Conservation (phyloP, 345 rosid species). For the Kernera saxatilis region DNA sequence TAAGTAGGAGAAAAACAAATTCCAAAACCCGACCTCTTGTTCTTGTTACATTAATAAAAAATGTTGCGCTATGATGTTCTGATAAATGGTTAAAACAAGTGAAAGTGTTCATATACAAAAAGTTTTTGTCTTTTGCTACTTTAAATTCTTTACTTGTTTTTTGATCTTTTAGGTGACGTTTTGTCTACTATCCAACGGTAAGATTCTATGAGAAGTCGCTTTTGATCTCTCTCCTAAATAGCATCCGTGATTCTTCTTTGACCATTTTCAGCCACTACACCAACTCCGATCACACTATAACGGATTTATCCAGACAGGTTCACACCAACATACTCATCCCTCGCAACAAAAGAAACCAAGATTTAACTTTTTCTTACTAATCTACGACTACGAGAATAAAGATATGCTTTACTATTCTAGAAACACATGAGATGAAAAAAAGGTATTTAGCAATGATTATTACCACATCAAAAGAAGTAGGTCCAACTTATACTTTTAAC, state of each 20-base stretch:
- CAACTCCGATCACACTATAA: not conserved
- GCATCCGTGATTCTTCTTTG: conserved; percentile 31
- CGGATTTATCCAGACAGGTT: not conserved
- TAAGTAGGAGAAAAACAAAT: conserved; percentile 9
- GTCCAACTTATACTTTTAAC: conserved; percentile 14
- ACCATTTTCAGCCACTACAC: conserved; percentile 23
- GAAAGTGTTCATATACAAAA: conserved; percentile 3
- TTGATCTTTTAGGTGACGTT: conserved; percentile 17
- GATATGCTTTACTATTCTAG: conserved; percentile 8
- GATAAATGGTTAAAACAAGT: not conserved
- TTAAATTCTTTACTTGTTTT: not conserved
- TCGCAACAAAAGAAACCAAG: not conserved
- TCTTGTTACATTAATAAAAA: not conserved
- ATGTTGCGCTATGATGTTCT: not conserved
- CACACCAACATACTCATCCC: not conserved
- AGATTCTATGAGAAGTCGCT: conserved; percentile 31
- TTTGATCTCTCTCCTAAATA: conserved; percentile 12
- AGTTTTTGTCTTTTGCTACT: not conserved
- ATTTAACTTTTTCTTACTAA: not conserved
- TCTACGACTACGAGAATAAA: not conserved
- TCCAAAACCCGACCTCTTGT: not conserved
- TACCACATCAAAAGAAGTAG: conserved; percentile 19
- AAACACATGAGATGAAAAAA: conserved; percentile 10
- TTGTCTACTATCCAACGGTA: conserved; percentile 32
- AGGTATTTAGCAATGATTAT: conserved; percentile 11